phyloP scores from a whole-genome alignment of 352 stramenopile species.

The Phytophthora colocasiae region DNA sequence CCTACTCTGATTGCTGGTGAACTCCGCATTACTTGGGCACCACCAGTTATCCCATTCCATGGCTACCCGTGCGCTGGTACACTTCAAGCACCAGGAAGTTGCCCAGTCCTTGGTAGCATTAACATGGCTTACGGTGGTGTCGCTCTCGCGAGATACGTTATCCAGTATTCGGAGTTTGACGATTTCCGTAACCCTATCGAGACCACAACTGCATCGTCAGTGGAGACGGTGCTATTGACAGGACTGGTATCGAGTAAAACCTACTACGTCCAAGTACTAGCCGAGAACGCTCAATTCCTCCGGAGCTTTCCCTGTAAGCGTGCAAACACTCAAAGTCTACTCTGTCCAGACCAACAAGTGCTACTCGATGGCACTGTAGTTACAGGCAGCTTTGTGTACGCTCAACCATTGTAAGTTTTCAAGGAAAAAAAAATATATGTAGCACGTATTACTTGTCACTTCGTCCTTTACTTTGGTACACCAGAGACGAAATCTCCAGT shows the following conservation, averaged over 20 bases:
- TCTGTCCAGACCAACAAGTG: slow-evolving; percentile 78
- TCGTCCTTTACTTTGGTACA: slow-evolving; percentile 32
- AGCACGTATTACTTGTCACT: not conserved
- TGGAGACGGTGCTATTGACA: slow-evolving; percentile 55
- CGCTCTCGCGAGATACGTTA: slow-evolving; percentile 89
- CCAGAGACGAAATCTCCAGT: slow-evolving; percentile 60
- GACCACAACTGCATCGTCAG: slow-evolving; percentile 39
- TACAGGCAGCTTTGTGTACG: slow-evolving; percentile 57
- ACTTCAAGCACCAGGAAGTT: slow-evolving; percentile 53
- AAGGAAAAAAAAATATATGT: not conserved
- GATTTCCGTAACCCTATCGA: slow-evolving; percentile 80
- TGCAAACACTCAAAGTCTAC: slow-evolving; percentile 57
- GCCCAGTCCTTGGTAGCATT: slow-evolving; percentile 64
- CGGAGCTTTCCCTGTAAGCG: slow-evolving; percentile 72
- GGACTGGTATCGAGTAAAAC: slow-evolving; percentile 68
- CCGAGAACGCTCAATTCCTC: slow-evolving; percentile 74
- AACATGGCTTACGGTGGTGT: slow-evolving; percentile 93
- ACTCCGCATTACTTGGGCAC: slow-evolving; percentile 65
- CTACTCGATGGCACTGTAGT: slow-evolving; percentile 66
- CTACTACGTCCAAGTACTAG: slow-evolving; percentile 88
- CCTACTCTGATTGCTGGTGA: slow-evolving; percentile 38
- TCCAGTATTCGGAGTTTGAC: slow-evolving; percentile 89
- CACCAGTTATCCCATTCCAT: slow-evolving; percentile 65
- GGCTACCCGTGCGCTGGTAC: slow-evolving; percentile 74
- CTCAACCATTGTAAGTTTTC: not conserved